These are phyloP conservation scores for Raphanus sativus DNA, from an alignment of 345 rosid species.

Conservation along the genomic window DNA sequence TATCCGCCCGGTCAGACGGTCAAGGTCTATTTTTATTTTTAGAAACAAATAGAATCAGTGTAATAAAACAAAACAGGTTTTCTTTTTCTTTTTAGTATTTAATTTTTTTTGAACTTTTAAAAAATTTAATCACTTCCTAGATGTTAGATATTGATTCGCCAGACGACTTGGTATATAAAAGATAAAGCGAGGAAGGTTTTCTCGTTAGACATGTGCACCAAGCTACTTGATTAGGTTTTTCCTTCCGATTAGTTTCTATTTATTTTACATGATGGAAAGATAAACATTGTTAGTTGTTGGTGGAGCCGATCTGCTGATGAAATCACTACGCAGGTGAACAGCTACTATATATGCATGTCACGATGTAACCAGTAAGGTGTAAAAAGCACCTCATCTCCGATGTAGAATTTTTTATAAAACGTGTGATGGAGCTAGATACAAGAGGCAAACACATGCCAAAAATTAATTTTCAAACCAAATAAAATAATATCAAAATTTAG, in stretches of 20 bases:
- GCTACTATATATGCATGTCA: neutral
- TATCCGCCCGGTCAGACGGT: no score
- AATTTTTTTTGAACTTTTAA: no score
- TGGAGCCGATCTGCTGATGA: neutral
- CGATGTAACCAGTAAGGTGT: neutral
- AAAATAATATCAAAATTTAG: neutral
- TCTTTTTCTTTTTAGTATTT: no score
- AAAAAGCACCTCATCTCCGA: neutral
- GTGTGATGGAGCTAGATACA: neutral
- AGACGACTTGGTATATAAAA: neutral
- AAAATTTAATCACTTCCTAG: no score
- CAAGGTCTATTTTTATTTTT: no score
- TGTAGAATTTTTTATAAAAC: neutral
- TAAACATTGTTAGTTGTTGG: neutral
- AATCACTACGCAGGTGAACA: neutral
- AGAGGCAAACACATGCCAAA: neutral
- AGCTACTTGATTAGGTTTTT: neutral
- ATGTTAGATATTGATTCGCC: no score
- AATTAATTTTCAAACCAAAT: neutral
- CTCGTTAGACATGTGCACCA: neutral
- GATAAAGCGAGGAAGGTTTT: neutral
- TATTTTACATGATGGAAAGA: neutral
- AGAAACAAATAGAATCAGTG: no score
- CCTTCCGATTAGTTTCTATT: neutral
- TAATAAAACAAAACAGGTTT: no score